Evolutionary conservation across 2,329 filamentous ascomycete species (phyloP), one percentile per base, ranked within the genome.

Genomic region (Xenoacremonium recifei): DNA sequence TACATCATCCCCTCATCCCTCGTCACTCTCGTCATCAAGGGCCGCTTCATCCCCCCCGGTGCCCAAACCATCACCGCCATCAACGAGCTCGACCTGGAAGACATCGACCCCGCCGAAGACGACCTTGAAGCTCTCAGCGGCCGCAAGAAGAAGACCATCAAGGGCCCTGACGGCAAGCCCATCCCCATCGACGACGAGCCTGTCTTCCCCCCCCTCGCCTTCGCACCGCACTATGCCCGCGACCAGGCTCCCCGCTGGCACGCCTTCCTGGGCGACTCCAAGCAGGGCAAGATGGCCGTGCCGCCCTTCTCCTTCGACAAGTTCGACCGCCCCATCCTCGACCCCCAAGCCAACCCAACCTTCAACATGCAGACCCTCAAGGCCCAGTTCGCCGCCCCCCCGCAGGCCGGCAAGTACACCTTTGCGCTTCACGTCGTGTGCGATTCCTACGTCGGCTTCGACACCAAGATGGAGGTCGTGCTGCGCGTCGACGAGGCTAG

Each of bases 301-400:
- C 92, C 92, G 3, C 93, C 95, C 0, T 96, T 96, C 65, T 89
- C 87, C n/a, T 97, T 99, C 68, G 84, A 84, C 31, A 84, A 84
- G 34, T 97, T 99, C 63, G 90, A 96, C 66, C 87, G 90, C 71
- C 87, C 89, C 21, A 83, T 96, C 21, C 87, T 93, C 50, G 83
- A 87, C 54, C 82, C 82, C 30, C 77, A 83, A 48, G 89, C 87
- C 56, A 87, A 87, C 62, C 92, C 92, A 3, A 97, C 93, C 3
- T 99, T 89, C 71, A 85, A 91, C 58, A 85, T 99, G 70, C 91
- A 97, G 67, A 99, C 93, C 3, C 75, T 97, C 59, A 97, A 96
- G 76, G 92, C 95, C 65, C 89, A 96, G 65, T 99, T 99, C 67
- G 89, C 92, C 52, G 92, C 93, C 2, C 93, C 93, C 32, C 90